These are phyloP conservation scores for Aspergillus felis DNA, from an alignment of 2,329 filamentous ascomycete genomes.

Conservation along the genomic window DNA sequence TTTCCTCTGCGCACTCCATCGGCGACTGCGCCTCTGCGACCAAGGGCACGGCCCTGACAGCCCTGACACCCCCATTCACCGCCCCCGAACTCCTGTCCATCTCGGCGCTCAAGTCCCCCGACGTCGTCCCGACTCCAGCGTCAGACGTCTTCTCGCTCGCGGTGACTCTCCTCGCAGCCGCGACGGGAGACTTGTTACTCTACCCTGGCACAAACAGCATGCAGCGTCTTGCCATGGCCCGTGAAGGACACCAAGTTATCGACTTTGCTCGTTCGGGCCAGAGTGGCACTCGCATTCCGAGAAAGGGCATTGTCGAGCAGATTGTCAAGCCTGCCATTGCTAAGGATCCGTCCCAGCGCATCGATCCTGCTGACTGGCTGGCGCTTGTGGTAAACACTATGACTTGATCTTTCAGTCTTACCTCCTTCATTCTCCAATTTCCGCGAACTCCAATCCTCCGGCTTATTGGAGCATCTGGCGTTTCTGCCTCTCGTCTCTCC, in stretches of 20 bases:
- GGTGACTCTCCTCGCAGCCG: constrained; percentile 43
- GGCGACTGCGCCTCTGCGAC: constrained; percentile 7
- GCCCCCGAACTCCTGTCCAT: constrained; percentile 43
- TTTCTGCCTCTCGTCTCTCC: not conserved
- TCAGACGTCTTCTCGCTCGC: constrained; percentile 47
- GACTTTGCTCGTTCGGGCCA: constrained; percentile 37
- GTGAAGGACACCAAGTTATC: constrained; percentile 42
- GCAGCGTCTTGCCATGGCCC: constrained; percentile 41
- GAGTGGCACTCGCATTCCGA: constrained; percentile 37
- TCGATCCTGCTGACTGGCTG: constrained; percentile 31
- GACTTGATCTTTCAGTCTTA: constrained; percentile 3
- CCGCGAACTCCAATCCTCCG: no score
- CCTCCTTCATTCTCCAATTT: not conserved
- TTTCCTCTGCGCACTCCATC: constrained; percentile 38
- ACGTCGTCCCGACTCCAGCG: constrained; percentile 31
- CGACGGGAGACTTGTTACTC: constrained; percentile 43
- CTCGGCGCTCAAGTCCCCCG: constrained; percentile 32
- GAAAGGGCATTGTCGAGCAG: constrained; percentile 39
- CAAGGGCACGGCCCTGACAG: constrained; percentile 29
- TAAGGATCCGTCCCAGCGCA: constrained; percentile 35
- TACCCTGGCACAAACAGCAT: constrained; percentile 39
- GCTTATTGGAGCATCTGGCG: no score
- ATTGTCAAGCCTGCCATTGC: constrained; percentile 36
- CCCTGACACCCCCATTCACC: constrained; percentile 43
- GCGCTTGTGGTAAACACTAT: constrained; percentile 11